phyloP scores from a whole-genome alignment of 345 rosid species.

The Lepidium sativum region DNA sequence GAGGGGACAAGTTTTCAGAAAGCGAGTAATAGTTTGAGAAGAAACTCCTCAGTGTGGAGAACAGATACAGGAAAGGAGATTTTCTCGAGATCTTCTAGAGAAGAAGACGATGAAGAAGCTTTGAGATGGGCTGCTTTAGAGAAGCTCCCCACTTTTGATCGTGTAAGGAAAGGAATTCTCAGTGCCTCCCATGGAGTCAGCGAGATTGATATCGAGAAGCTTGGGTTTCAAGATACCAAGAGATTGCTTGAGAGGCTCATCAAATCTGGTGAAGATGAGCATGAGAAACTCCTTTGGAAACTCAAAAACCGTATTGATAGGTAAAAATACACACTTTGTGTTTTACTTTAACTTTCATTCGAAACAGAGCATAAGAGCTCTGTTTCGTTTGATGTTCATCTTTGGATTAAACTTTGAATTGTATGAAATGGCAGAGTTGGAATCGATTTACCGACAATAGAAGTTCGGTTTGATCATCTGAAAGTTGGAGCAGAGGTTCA shows the following conservation, averaged over 20 bases:
- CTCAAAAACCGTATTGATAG: conserved; percentile 68
- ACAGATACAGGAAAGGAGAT: conserved; percentile 32
- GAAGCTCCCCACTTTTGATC: conserved; percentile 69
- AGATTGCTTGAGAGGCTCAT: conserved; percentile 64
- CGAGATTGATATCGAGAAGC: conserved; percentile 57
- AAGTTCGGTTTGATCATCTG: conserved; percentile 75
- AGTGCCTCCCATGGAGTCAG: conserved; percentile 36
- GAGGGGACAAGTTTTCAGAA: conserved; percentile 30
- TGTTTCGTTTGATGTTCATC: not conserved
- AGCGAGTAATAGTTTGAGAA: conserved; percentile 34
- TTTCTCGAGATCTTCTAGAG: conserved; percentile 51
- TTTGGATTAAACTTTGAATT: not conserved
- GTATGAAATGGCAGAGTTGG: conserved; percentile 50
- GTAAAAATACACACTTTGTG: too few species aligned
- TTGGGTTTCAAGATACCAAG: conserved; percentile 63
- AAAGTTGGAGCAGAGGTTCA: conserved; percentile 50
- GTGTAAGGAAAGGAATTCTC: conserved; percentile 63
- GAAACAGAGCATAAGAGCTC: conserved; percentile 6
- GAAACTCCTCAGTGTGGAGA: conserved; percentile 29
- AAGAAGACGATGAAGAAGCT: conserved; percentile 77
- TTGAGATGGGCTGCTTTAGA: conserved; percentile 88
- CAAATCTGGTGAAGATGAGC: conserved; percentile 70
- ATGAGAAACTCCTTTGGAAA: conserved; percentile 74
- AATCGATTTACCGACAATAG: conserved; percentile 74
- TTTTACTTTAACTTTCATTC: not conserved